Evolutionary conservation across 257 asterid species (phyloP).

Genomic region (Pogostemon cablin): DNA sequence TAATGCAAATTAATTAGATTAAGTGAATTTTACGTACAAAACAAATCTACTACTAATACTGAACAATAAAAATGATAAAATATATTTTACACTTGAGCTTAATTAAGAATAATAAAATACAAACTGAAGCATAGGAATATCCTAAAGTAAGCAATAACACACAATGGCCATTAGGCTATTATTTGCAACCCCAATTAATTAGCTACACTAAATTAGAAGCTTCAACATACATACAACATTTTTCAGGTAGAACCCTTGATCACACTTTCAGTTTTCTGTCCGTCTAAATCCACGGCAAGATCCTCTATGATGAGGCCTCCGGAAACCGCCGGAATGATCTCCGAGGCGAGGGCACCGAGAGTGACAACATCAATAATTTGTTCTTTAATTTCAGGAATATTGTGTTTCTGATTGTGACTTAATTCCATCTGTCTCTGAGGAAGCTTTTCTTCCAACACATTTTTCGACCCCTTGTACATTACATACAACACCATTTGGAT

Average conservation of each 20-base stretch:
- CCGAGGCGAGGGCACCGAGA: constrained; percentile 50
- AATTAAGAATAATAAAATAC: too few species aligned
- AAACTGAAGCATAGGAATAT: neutral
- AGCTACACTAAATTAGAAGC: neutral
- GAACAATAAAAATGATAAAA: neutral
- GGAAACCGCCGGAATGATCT: constrained; percentile 42
- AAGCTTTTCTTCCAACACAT: constrained; percentile 34
- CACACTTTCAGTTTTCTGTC: neutral
- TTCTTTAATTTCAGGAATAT: constrained; percentile 39
- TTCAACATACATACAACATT: too few species aligned
- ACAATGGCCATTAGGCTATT: neutral
- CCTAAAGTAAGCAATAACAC: neutral
- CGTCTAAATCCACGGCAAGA: neutral
- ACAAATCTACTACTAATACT: too few species aligned
- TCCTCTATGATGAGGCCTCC: neutral
- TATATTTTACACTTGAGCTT: constrained; percentile 27
- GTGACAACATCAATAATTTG: constrained; percentile 55
- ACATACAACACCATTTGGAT: constrained; percentile 55
- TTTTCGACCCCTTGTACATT: constrained; percentile 42
- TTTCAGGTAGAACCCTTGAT: neutral
- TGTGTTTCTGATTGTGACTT: constrained; percentile 1
- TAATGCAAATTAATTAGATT: too few species aligned
- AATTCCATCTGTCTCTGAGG: constrained; percentile 12
- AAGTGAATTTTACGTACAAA: too few species aligned
- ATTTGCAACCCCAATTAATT: neutral